phyloP scores from a whole-genome alignment of 1,284 basidiomycete species.

The Heterobasidion irregulare region DNA sequence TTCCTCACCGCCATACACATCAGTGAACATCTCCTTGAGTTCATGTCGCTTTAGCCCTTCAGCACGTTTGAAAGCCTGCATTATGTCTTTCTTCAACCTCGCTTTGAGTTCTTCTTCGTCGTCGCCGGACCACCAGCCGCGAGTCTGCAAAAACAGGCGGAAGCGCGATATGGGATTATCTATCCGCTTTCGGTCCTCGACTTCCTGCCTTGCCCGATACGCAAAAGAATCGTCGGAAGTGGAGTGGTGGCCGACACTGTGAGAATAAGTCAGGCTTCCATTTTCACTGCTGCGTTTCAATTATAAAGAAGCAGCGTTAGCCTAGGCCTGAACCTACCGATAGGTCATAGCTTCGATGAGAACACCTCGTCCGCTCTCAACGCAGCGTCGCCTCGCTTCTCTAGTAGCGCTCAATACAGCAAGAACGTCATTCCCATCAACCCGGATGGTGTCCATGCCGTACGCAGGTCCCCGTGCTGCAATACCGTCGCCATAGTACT shows the following conservation, averaged over 20 bases:
- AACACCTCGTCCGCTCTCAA: conserved; percentile 77
- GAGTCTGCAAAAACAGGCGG: conserved; percentile 73
- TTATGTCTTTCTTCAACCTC: conserved; percentile 65
- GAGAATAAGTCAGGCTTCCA: conserved; percentile 6
- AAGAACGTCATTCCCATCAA: conserved; percentile 91
- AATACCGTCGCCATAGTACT: conserved; percentile 91
- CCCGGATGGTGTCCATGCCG: conserved; percentile 83
- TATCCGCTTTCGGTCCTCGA: conserved; percentile 78
- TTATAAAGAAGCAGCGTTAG: background rate
- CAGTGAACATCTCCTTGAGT: conserved; percentile 77
- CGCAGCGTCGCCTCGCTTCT: conserved; percentile 71
- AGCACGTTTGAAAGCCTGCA: conserved; percentile 72
- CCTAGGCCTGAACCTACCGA: conserved; percentile 34
- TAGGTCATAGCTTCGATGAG: conserved; percentile 93
- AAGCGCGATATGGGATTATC: conserved; percentile 88
- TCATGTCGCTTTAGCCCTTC: conserved; percentile 67
- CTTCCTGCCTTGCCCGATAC: conserved; percentile 79
- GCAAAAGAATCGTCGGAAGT: conserved; percentile 93
- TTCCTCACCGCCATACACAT: conserved; percentile 80
- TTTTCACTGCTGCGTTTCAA: background rate
- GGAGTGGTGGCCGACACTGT: conserved; percentile 86
- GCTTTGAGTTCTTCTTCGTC: conserved; percentile 70
- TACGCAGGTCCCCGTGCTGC: conserved; percentile 91
- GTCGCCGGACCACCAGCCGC: conserved; percentile 79
- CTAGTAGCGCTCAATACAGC: conserved; percentile 80